phyloP scores from a whole-genome alignment of 495 filamentous ascomycete species.

The Podospora pseudoanserina region DNA sequence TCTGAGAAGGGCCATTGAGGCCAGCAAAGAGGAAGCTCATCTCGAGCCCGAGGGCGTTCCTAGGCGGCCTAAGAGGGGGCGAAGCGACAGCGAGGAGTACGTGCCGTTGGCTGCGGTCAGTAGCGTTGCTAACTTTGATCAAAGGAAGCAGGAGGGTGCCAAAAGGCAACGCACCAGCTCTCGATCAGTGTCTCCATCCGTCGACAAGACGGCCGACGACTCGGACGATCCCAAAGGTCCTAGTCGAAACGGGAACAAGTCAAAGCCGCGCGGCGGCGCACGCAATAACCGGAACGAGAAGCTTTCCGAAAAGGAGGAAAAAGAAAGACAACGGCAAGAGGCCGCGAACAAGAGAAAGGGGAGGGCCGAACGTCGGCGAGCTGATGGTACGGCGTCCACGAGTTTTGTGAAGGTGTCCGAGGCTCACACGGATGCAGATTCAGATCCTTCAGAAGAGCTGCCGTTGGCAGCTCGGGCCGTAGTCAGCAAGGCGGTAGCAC shows the following conservation, averaged over 20 bases:
- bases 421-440: conserved; percentile 46
- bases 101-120: conserved; percentile 25
- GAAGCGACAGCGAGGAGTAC: conserved; percentile 93
- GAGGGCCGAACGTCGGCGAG: conserved; percentile 65
- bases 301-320: conserved; percentile 61
- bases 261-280: conserved; percentile 30
- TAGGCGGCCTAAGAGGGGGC: conserved; percentile 71
- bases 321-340: conserved; percentile 64
- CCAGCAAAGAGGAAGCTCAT: conserved; percentile 74
- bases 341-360: conserved; percentile 71
- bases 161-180: conserved; percentile 76
- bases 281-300: conserved; percentile 69
- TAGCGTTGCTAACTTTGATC: conserved; percentile 15
- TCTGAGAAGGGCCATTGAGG: conserved; percentile 83
- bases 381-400: conserved; percentile 60
- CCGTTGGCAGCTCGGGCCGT: conserved; percentile 44
- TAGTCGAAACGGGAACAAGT: conserved; percentile 40
- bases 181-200: conserved; percentile 57
- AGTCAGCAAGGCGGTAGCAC: conserved; percentile 32
- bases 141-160: conserved; percentile 45
- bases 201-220: conserved; percentile 49
- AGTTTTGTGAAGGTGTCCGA: conserved; percentile 25
- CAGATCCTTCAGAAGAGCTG: conserved; percentile 58
- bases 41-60: conserved; percentile 45
- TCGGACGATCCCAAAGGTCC: conserved; percentile 67